phyloP scores from a whole-genome alignment of 2,329 filamentous ascomycete species.

The Pseudopyrenochaeta lycopersici region DNA sequence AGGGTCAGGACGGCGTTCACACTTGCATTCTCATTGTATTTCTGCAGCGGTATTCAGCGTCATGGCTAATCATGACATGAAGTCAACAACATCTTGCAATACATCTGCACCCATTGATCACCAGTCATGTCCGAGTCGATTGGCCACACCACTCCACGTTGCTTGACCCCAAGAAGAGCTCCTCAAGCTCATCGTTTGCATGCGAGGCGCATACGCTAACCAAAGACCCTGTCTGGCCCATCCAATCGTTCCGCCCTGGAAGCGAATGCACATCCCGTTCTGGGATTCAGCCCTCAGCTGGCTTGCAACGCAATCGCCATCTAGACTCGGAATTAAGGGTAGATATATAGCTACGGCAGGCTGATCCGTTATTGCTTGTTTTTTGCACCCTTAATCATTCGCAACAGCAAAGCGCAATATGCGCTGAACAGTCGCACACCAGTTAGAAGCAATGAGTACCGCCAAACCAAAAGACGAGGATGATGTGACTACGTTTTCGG shows the following conservation, averaged over 20 bases:
- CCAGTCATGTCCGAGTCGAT: too few relatives aligned
- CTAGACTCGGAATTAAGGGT: not conserved
- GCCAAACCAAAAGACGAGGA: not conserved
- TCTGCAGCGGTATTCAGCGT: not conserved
- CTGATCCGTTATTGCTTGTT: not conserved
- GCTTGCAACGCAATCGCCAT: not conserved
- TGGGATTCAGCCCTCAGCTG: not conserved
- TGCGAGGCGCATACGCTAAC: not conserved
- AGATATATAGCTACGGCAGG: not conserved
- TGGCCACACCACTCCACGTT: too few relatives aligned
- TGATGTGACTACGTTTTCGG: not conserved
- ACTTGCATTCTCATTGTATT: not conserved
- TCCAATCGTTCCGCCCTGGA: not conserved
- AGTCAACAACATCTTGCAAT: too few relatives aligned
- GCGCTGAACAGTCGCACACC: not conserved
- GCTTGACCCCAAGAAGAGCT: too few relatives aligned
- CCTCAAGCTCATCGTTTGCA: too few relatives aligned
- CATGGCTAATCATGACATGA: not conserved
- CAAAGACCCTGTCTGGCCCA: not conserved
- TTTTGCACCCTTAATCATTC: not conserved
- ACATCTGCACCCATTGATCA: too few relatives aligned
- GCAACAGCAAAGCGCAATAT: too few relatives aligned
- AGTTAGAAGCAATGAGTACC: not conserved
- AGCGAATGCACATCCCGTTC: not conserved
- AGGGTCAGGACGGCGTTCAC: conserved; percentile 11